A percentile compares a stretch with the other conserved stretches of the same genome.
Evolutionary conservation across 164 flowering plant species (phyloP).

Genomic region (Umbellularia californica): DNA sequence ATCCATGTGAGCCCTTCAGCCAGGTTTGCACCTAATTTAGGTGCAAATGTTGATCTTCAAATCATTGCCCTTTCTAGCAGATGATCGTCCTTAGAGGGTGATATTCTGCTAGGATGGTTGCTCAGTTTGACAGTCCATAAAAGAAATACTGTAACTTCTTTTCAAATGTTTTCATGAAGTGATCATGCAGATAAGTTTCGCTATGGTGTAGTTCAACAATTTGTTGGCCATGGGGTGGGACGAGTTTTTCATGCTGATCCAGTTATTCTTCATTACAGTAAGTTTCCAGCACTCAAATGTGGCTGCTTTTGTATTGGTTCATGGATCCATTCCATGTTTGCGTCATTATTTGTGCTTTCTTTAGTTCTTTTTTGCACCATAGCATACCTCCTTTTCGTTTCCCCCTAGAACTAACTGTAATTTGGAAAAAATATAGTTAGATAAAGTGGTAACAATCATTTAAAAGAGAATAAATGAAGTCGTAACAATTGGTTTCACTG

Average conservation of each 20-base stretch:
- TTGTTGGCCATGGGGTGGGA: conserved; percentile 98
- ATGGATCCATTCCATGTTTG: too few species aligned
- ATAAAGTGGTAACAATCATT: background rate
- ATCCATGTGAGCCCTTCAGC: too few species aligned
- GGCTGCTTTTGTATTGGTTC: background rate
- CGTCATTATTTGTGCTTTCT: background rate
- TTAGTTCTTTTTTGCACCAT: background rate
- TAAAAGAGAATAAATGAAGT: background rate
- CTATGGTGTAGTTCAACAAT: conserved; percentile 87
- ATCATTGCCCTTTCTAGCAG: too few species aligned
- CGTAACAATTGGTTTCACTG: background rate
- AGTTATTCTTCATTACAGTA: conserved; percentile 79
- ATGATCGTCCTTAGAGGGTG: too few species aligned
- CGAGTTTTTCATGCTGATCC: conserved; percentile 91
- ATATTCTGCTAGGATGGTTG: too few species aligned
- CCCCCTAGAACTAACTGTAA: too few species aligned
- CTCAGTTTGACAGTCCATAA: too few species aligned
- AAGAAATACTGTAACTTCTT: too few species aligned
- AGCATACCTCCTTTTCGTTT: too few species aligned
- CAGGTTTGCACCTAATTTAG: too few species aligned
- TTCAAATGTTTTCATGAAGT: conserved; percentile 29
- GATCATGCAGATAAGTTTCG: conserved; percentile 83
- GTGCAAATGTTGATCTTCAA: too few species aligned
- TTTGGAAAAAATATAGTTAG: too few species aligned
- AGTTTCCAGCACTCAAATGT: conserved; percentile 8